Evolutionary conservation across 169 alveolate genomes (phyloP).

Genomic region (Plasmodium berghei): DNA sequence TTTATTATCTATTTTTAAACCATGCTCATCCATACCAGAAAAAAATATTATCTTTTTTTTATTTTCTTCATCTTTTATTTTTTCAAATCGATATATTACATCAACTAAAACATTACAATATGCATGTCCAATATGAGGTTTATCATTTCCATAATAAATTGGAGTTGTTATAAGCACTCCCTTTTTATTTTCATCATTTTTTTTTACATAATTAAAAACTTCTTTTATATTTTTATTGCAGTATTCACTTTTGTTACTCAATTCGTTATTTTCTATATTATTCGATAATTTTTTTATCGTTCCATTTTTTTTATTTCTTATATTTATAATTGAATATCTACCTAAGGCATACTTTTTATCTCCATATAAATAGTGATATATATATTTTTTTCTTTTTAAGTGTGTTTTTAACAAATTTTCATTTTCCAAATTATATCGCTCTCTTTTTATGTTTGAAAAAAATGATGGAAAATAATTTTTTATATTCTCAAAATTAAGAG

Average conservation of each 20-base stretch:
- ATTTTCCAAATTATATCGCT: background rate
- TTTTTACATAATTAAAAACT: background rate
- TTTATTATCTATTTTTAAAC: slow-evolving; percentile 86
- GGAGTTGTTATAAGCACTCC: slow-evolving; percentile 68
- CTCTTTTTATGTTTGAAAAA: background rate
- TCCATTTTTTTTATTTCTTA: background rate
- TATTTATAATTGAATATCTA: background rate
- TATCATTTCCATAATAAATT: slow-evolving; percentile 83
- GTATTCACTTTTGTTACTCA: background rate
- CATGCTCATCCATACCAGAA: slow-evolving; percentile 94
- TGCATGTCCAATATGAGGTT: slow-evolving; percentile 86
- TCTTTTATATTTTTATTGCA: background rate
- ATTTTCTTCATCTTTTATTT: slow-evolving; percentile 16
- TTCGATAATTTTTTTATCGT: background rate
- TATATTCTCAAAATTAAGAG: background rate
- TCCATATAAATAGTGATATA: background rate
- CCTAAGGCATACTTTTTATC: background rate
- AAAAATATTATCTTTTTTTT: slow-evolving; percentile 67
- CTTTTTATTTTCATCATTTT: background rate
- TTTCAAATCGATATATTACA: slow-evolving; percentile 67
- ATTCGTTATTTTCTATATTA: background rate
- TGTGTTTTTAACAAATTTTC: background rate
- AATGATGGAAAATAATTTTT: slow-evolving; percentile 74
- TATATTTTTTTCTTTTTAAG: background rate
- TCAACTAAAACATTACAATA: slow-evolving; percentile 84